Conservation (phyloP, 306 rosid genomes). For the Morella rubra region DNA sequence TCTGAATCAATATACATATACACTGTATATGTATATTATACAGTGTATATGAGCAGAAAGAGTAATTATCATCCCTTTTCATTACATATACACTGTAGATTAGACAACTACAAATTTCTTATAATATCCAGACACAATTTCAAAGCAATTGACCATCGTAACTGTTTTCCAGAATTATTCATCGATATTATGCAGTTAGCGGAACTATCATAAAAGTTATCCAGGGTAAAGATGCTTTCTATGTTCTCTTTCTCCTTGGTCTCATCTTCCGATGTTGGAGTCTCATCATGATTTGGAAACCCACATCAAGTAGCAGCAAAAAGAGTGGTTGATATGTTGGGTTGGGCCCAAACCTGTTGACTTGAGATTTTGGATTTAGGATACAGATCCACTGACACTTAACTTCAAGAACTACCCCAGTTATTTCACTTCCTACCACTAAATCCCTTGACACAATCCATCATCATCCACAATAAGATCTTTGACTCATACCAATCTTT, state of each 20-base stretch:
- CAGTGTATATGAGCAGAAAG: not conserved
- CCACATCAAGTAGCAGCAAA: not conserved
- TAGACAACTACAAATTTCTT: not conserved
- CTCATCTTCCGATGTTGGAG: not conserved
- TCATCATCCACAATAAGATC: not conserved
- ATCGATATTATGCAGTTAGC: not conserved
- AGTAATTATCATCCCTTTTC: not conserved
- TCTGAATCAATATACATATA: too few species aligned
- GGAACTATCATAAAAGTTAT: not conserved
- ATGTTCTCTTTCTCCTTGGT: not conserved
- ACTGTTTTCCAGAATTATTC: not conserved
- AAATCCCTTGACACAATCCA: not conserved
- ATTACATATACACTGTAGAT: not conserved
- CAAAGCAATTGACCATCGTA: not conserved
- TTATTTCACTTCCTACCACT: too few species aligned
- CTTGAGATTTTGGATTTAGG: not conserved
- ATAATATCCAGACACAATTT: not conserved
- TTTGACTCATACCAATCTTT: too few species aligned
- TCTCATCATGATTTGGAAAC: not conserved
- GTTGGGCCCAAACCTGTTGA: not conserved
- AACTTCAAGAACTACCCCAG: too few species aligned
- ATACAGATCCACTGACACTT: too few species aligned
- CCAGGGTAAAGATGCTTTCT: not conserved
- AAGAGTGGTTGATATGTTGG: not conserved
- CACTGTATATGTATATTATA: too few species aligned